Conservation (phyloP, 352 stramenopile genomes). For the Achlya hypogyna region DNA sequence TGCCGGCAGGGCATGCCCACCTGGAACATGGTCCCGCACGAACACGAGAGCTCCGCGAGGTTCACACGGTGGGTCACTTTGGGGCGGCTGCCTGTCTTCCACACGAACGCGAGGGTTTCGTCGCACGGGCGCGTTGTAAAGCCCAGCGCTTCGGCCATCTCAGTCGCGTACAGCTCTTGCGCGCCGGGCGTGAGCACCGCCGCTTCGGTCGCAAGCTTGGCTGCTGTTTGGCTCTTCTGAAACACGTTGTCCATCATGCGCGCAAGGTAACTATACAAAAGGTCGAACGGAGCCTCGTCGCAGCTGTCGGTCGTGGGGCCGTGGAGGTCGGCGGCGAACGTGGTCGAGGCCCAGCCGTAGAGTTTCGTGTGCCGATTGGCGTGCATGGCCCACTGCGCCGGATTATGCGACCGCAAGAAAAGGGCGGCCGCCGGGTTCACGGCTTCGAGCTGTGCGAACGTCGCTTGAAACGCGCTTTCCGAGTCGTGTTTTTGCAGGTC, state of each 20-base stretch:
- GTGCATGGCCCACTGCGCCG: slow-evolving; percentile 47
- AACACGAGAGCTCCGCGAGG: slow-evolving; percentile 46
- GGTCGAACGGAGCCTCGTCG: slow-evolving; percentile 69
- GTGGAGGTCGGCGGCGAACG: slow-evolving; percentile 40
- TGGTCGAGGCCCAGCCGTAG: slow-evolving; percentile 62
- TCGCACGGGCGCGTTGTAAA: slow-evolving; percentile 57
- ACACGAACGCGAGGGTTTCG: slow-evolving; percentile 61
- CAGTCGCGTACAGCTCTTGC: slow-evolving; percentile 51
- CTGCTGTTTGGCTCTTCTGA: slow-evolving; percentile 61
- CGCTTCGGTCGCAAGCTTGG: slow-evolving; percentile 37
- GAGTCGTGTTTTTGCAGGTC: slow-evolving; percentile 47
- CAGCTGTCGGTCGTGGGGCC: slow-evolving; percentile 50
- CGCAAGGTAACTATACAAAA: slow-evolving; percentile 68
- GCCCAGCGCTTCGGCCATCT: slow-evolving; percentile 44
- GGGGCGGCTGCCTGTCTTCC: slow-evolving; percentile 48
- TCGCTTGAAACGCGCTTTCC: slow-evolving; percentile 43
- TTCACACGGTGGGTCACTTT: slow-evolving; percentile 68
- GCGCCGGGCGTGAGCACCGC: slow-evolving; percentile 48
- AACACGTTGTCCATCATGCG: slow-evolving; percentile 70
- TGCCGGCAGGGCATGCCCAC: slow-evolving; percentile 68
- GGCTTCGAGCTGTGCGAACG: slow-evolving; percentile 39
- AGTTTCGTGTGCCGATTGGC: slow-evolving; percentile 44
- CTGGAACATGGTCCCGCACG: slow-evolving; percentile 61
- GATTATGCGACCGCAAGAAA: slow-evolving; percentile 50
- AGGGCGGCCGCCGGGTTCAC: slow-evolving; percentile 41